Percentiles rank a stretch among this genome's conserved stretches.
Conservation (phyloP, 768 basidiomycete species). For the Exsudoporus frostii region DNA sequence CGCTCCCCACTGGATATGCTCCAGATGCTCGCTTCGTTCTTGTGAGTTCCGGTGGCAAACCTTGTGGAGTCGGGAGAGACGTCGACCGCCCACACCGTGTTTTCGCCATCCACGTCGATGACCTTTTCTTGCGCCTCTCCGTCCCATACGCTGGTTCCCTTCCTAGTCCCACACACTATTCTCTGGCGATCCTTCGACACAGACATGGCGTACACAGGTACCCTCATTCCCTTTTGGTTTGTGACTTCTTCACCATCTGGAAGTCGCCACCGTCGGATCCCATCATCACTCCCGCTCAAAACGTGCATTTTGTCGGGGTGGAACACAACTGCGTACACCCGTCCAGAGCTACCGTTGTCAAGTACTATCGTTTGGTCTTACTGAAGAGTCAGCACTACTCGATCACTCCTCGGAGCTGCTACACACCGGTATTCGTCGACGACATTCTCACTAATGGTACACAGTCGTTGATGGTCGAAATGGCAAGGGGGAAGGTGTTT, state of each 20-base stretch:
- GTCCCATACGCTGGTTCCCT: neutral
- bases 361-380: neutral
- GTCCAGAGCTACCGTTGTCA: neutral
- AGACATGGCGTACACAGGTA: neutral
- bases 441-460: too few relatives aligned
- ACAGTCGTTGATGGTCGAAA: too few relatives aligned
- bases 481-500: too few relatives aligned
- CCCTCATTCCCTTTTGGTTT: neutral
- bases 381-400: too few relatives aligned
- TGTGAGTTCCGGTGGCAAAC: neutral
- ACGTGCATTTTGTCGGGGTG: neutral
- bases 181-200: neutral
- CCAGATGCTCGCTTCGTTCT: neutral
- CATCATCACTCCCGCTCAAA: neutral
- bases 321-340: neutral
- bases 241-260: neutral
- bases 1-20: too few relatives aligned
- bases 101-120: neutral
- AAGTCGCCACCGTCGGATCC: neutral
- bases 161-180: rapidly evolving
- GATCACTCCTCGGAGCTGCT: too few relatives aligned
- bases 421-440: too few relatives aligned
- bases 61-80: neutral
- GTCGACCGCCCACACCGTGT: neutral
- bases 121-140: too few relatives aligned